Evolutionary conservation across 78 protist genomes (phyloP), one percentile per base, ranked within the genome.

Genomic region (Speleostelium caveatum): DNA sequence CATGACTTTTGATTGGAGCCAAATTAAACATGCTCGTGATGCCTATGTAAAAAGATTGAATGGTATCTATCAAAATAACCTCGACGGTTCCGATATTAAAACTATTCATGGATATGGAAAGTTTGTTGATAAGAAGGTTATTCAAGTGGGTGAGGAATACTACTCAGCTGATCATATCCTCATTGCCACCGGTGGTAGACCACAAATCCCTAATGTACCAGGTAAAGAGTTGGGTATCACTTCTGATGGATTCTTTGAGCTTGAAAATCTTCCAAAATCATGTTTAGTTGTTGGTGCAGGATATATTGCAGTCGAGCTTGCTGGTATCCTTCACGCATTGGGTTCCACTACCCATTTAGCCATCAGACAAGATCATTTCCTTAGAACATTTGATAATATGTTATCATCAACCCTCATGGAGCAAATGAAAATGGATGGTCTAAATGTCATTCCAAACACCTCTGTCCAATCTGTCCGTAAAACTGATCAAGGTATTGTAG

Each of bases 261-360:
- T 96, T 5, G 85, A 73, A 33, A 56, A 45, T 60, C 86, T 73
- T n/a, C 98, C 98, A 38, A 39, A 72, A 65, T 51, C 72, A 12
- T 61, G 66, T 49, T 75, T 58, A 22, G 85, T 94, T 4, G 55
- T 73, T 32, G 96, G 95, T 75, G 95, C 97, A 0, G 96, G 97
- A 0, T 96, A 96, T 78, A 96, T 97, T 36, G 98, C 97, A 1
- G 95, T 96, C 3, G 98, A 97, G 41, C 49, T 97, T 24, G 98
- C 97, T 21, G 96, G 96, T n/a, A 85, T 97, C 38, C 33, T 97
- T 51, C 19, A 71, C 36, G 35, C 76, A 7, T 92, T 97, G 0
- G 98, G 98, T 0, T 22, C 76, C 17, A 69, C 78, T 16, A 59
- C 80, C 1, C 12, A 53, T 8, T 63, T 96, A 51, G 61, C 45